Conservation (phyloP, 2,329 filamentous ascomycete species). For the Xylariaceae sp. region DNA sequence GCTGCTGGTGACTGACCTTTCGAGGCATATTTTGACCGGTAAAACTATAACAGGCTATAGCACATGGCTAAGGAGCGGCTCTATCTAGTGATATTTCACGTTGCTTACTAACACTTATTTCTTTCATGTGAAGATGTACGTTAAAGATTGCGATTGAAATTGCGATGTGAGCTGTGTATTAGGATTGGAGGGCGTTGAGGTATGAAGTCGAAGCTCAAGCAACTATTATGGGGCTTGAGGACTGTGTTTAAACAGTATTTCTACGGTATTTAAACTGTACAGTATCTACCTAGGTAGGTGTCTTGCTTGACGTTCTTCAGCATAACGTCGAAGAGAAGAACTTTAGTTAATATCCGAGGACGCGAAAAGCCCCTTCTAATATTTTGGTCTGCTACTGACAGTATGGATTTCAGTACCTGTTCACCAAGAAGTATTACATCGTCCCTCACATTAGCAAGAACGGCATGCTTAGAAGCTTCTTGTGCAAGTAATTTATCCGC, state of each 20-base stretch:
- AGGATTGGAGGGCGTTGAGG: neutral
- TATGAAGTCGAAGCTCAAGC: neutral
- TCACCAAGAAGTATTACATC: too few relatives aligned
- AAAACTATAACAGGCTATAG: neutral
- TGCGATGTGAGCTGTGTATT: neutral
- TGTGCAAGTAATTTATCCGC: neutral
- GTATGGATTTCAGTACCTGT: too few relatives aligned
- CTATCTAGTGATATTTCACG: neutral
- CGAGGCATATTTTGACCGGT: slow-evolving; percentile 23
- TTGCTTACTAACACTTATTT: too few relatives aligned
- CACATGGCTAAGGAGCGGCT: neutral
- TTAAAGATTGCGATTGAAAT: neutral
- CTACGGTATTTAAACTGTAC: slow-evolving; percentile 21
- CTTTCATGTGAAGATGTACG: too few relatives aligned
- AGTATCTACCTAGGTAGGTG: too few relatives aligned
- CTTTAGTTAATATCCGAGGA: too few relatives aligned
- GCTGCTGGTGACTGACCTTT: slow-evolving; percentile 14
- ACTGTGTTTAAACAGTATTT: neutral
- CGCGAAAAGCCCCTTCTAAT: too few relatives aligned
- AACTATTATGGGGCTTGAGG: neutral
- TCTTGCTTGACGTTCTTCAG: too few relatives aligned
- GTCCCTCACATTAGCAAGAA: neutral
- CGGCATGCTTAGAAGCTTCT: neutral
- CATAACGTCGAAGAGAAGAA: too few relatives aligned
- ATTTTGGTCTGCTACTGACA: too few relatives aligned